These are phyloP conservation scores for Gossypium gossypioides DNA, from an alignment of 441 rosid genomes.

Conservation along the genomic window DNA sequence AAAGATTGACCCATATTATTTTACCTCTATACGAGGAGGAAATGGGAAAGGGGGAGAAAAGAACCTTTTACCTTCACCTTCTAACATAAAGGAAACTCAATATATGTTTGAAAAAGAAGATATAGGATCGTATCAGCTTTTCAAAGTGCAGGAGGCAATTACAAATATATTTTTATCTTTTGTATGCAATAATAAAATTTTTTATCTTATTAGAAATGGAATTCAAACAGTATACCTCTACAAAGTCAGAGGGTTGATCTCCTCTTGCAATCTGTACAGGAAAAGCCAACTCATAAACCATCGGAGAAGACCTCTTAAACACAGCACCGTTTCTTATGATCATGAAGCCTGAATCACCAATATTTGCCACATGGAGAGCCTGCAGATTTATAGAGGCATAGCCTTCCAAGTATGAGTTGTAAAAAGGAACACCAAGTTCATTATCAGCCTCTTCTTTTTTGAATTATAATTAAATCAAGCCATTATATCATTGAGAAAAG, in stretches of 20 bases:
- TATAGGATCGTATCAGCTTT: background rate
- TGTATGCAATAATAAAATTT: background rate
- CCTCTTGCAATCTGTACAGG: conserved; percentile 50
- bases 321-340: conserved; percentile 47
- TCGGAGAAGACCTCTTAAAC: conserved; percentile 48
- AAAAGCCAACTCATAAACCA: conserved; percentile 59
- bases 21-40: background rate
- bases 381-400: conserved; percentile 18
- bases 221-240: conserved; percentile 37
- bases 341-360: conserved; percentile 73
- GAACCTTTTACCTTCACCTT: background rate
- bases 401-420: background rate
- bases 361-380: conserved; percentile 59
- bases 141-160: background rate
- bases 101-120: background rate
- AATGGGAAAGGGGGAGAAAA: background rate
- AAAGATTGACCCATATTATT: background rate
- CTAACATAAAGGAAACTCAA: background rate
- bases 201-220: background rate
- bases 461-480: background rate
- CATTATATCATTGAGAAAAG: background rate
- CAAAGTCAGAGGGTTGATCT: conserved; percentile 34
- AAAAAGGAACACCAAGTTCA: background rate
- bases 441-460: background rate
- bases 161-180: background rate